Evolutionary conservation across 164 flowering plant species (phyloP).

Genomic region (Aristolochia fimbriata): DNA sequence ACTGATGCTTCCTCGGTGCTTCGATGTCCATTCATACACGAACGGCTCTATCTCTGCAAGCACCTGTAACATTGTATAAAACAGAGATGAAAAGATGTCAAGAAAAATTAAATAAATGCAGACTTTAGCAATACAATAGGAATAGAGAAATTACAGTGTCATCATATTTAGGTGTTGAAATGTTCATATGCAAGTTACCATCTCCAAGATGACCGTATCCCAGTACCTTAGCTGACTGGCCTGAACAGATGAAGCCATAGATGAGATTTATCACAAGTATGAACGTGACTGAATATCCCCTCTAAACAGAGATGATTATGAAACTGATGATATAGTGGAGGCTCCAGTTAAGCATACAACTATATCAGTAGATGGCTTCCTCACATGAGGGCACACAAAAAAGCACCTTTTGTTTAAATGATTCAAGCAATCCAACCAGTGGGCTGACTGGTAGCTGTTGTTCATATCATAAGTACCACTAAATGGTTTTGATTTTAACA

Average conservation of each 20-base stretch:
- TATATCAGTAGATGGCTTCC: too few relatives aligned
- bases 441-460: too few relatives aligned
- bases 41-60: slow-evolving; percentile 80
- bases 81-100: background rate
- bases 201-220: slow-evolving; percentile 99
- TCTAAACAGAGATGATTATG: too few relatives aligned
- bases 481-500: too few relatives aligned
- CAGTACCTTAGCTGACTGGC: slow-evolving; percentile 60
- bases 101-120: background rate
- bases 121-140: background rate
- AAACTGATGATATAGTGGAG: too few relatives aligned
- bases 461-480: too few relatives aligned
- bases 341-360: too few relatives aligned
- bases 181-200: slow-evolving; percentile 88
- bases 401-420: too few relatives aligned
- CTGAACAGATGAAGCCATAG: slow-evolving; percentile 23
- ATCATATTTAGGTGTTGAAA: slow-evolving; percentile 64
- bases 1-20: slow-evolving; percentile 85
- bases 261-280: background rate
- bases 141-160: slow-evolving; percentile 45
- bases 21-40: slow-evolving; percentile 96
- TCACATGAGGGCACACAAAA: too few relatives aligned
- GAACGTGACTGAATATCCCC: too few relatives aligned
- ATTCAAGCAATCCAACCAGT: too few relatives aligned
- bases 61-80: slow-evolving; percentile 36